These are phyloP conservation scores for Cutaneotrichosporon daszewskae DNA, from an alignment of 1,284 basidiomycete species.

Conservation along the genomic window DNA sequence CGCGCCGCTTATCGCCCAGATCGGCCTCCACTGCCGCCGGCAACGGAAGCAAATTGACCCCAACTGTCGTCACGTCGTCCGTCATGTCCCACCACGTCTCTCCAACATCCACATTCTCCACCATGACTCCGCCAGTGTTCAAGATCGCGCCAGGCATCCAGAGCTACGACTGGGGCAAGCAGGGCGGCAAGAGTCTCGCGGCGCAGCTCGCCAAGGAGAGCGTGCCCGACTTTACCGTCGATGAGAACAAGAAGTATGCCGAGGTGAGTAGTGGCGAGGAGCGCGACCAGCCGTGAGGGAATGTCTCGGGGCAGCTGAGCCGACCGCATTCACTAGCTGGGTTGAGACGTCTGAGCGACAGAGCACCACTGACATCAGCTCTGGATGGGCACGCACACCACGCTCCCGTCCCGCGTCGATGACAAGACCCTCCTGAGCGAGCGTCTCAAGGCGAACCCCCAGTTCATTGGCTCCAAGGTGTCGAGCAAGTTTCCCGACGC, in stretches of 20 bases:
- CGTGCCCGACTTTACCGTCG: slow-evolving; percentile 52
- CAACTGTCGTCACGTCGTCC: no score
- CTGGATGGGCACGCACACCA: slow-evolving; percentile 99
- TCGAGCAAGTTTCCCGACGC: slow-evolving; percentile 57
- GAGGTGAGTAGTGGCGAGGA: slow-evolving; percentile 51
- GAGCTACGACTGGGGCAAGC: slow-evolving; percentile 55
- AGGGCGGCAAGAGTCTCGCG: slow-evolving; percentile 52
- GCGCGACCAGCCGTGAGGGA: no score
- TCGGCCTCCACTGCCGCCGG: no score
- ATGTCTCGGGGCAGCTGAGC: no score
- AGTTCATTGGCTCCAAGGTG: slow-evolving; percentile 64
- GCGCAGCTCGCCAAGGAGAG: slow-evolving; percentile 52
- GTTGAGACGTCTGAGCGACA: no score
- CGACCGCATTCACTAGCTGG: no score
- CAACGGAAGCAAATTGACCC: no score
- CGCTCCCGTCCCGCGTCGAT: slow-evolving; percentile 71
- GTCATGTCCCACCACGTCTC: no score
- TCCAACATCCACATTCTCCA: no score
- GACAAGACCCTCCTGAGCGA: slow-evolving; percentile 55
- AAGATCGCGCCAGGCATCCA: slow-evolving; percentile 45
- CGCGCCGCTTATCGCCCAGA: no score
- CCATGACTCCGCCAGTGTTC: slow-evolving; percentile 26
- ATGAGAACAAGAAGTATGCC: slow-evolving; percentile 58
- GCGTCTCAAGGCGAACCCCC: slow-evolving; percentile 60
- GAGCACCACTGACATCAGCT: slow-evolving; percentile 53